These are phyloP conservation scores for Mycena rebaudengoi DNA, from an alignment of 768 basidiomycete species.

Conservation along the genomic window DNA sequence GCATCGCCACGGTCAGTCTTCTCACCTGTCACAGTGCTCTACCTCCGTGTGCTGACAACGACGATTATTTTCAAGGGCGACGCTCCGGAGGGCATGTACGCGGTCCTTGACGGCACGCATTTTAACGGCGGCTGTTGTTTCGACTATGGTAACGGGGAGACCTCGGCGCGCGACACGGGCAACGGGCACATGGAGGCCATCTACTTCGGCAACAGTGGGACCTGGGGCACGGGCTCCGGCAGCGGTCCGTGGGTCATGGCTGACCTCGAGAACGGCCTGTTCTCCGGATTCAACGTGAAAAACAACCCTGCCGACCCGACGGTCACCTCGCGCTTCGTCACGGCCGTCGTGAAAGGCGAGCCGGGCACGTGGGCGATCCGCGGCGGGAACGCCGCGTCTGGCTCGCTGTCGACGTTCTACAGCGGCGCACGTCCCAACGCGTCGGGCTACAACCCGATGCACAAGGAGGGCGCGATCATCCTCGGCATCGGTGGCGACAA, in stretches of 20 bases:
- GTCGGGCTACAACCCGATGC: conserved; percentile 22
- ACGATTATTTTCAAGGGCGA: conserved; percentile 7
- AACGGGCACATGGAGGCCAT: conserved; percentile 20
- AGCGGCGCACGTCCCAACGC: conserved; percentile 11
- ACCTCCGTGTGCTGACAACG: not conserved
- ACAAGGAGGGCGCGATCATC: conserved; percentile 22
- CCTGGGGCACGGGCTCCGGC: conserved; percentile 1
- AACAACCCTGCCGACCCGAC: not conserved
- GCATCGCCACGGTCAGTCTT: conserved; percentile 4
- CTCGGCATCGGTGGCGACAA: conserved; percentile 5
- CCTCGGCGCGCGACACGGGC: conserved; percentile 9
- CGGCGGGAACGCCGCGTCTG: not conserved
- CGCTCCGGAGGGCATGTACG: conserved; percentile 10
- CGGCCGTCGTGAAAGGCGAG: conserved; percentile 18
- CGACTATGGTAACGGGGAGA: conserved; percentile 28
- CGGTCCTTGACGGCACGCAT: conserved; percentile 19
- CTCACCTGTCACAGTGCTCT: not conserved
- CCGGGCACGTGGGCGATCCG: conserved; percentile 6
- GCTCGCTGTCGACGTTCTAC: conserved; percentile 10
- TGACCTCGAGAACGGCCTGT: not conserved
- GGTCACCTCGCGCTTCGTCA: conserved; percentile 14
- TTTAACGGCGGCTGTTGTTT: conserved; percentile 22
- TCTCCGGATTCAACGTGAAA: not conserved
- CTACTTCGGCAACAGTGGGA: conserved; percentile 1
- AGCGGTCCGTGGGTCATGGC: conserved; percentile 19